These are phyloP conservation scores for Russula brevipes DNA, from an alignment of 768 basidiomycete species.

Conservation along the genomic window DNA sequence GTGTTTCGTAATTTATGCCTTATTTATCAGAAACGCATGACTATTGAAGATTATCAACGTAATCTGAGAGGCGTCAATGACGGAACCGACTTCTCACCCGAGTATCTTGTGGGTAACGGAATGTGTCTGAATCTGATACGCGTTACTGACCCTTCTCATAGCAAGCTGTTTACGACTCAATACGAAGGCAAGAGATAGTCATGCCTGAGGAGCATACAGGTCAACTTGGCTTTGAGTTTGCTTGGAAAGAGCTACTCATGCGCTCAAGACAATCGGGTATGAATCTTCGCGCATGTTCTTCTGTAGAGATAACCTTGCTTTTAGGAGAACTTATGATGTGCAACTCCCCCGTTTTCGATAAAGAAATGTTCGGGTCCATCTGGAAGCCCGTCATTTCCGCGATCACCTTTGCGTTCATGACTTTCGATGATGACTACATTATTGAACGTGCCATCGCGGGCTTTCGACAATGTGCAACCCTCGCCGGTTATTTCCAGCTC, in stretches of 20 bases:
- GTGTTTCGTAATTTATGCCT: conserved; percentile 1
- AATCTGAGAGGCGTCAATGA: conserved; percentile 94
- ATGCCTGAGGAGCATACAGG: conserved; percentile 98
- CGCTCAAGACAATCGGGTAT: conserved; percentile 76
- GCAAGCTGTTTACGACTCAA: conserved; percentile 91
- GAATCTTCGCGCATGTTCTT: conserved; percentile 23
- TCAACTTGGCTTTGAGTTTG: conserved; percentile 95
- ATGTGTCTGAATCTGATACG: neutral
- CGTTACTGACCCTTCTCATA: conserved; percentile 31
- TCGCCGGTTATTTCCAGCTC: conserved; percentile 82
- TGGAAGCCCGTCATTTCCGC: conserved; percentile 95
- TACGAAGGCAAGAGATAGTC: conserved; percentile 89
- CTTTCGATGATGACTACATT: conserved; percentile 93
- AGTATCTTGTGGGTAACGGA: conserved; percentile 65
- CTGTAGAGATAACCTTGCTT: conserved; percentile 1
- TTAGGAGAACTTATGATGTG: conserved; percentile 69
- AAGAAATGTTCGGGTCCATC: conserved; percentile 87
- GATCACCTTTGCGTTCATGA: conserved; percentile 92
- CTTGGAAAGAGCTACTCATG: conserved; percentile 92
- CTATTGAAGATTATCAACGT: conserved; percentile 86
- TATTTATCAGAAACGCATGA: conserved; percentile 82
- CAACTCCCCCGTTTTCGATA: conserved; percentile 77
- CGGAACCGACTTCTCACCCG: conserved; percentile 71
- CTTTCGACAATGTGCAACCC: conserved; percentile 93
- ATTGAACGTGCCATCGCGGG: conserved; percentile 93